These are phyloP conservation scores for Suillus decipiens DNA, from an alignment of 768 basidiomycete species.

Conservation along the genomic window DNA sequence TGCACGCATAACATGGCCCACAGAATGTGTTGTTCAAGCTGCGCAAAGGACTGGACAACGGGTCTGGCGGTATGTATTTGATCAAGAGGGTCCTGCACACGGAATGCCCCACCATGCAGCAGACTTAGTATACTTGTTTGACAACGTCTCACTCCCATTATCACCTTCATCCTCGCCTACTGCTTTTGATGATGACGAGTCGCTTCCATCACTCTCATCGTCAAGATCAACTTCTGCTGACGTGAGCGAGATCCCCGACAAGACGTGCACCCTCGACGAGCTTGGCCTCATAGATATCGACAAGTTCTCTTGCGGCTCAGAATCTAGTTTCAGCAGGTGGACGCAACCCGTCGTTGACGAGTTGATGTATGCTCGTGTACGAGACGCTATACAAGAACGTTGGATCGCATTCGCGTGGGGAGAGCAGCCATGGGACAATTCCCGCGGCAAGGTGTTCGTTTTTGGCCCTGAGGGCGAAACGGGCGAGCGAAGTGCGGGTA, in stretches of 20 bases:
- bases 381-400: constrained; percentile 68
- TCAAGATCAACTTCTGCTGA: constrained; percentile 28
- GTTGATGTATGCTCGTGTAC: constrained; percentile 65
- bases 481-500: constrained; percentile 64
- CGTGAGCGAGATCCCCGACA: constrained; percentile 17
- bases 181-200: constrained; percentile 36
- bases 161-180: constrained; percentile 34
- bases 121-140: constrained; percentile 79
- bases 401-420: constrained; percentile 80
- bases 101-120: constrained; percentile 69
- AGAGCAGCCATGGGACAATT: constrained; percentile 66
- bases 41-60: constrained; percentile 53
- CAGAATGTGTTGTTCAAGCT: constrained; percentile 59
- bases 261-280: constrained; percentile 26
- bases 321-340: constrained; percentile 46
- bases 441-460: constrained; percentile 63
- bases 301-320: constrained; percentile 18
- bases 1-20: constrained; percentile 75
- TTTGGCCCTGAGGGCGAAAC: constrained; percentile 84
- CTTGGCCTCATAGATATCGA: constrained; percentile 29
- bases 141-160: constrained; percentile 63
- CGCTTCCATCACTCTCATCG: constrained; percentile 30
- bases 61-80: constrained; percentile 84
- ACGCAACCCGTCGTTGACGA: constrained; percentile 59
- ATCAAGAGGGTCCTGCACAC: constrained; percentile 72